Evolutionary conservation across 106 monocot species (phyloP), one percentile per base, ranked within the genome.

Genomic region (Dendrobium officinale): DNA sequence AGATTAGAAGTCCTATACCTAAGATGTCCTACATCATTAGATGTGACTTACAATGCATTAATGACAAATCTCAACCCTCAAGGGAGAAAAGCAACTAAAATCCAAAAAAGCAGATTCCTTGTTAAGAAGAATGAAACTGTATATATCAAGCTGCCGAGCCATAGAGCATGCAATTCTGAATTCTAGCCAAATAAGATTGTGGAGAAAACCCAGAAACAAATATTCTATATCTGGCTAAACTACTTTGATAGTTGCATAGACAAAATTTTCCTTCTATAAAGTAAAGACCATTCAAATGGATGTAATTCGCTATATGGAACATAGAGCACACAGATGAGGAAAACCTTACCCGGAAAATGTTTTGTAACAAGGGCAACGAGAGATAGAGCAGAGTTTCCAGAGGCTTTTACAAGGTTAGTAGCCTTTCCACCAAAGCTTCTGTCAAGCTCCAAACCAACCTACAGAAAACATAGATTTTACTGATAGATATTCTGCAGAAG

Each of bases 371-470:
- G 86, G 73, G 85, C 79, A 83, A 99, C 91, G 56, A 99, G 91
- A 85, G 90, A 82, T 67, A 78, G 77, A 83, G 98, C 92, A 81
- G 98, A 99, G 24, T 93, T 92, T 80, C 66, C 84, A 77, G 87
- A 89, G 68, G 98, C 78, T 37, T 88, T 88, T 11, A 95, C 98
- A 80, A 99, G 91, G 68, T 92, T 95, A 86, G 84, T 89, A n/a
- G 98, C 95, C 81, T 93, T 75, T 61, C 95, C 98, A 8, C 72
- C 84, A 87, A 99, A 99, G 81, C 77, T 88, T 88, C 87, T 91
- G 83, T 95, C 92, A 19, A 99, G 87, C 84, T 93, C 95, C 51
- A 84, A 4, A 55, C 98, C 98, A 80, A 95, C 92, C 97, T 94
- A 78, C 45, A 70, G 33, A 4, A 70, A 70, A 70, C 33, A 33